These are phyloP conservation scores for Termitomyces sp. DNA, from an alignment of 768 basidiomycete species.

Conservation along the genomic window DNA sequence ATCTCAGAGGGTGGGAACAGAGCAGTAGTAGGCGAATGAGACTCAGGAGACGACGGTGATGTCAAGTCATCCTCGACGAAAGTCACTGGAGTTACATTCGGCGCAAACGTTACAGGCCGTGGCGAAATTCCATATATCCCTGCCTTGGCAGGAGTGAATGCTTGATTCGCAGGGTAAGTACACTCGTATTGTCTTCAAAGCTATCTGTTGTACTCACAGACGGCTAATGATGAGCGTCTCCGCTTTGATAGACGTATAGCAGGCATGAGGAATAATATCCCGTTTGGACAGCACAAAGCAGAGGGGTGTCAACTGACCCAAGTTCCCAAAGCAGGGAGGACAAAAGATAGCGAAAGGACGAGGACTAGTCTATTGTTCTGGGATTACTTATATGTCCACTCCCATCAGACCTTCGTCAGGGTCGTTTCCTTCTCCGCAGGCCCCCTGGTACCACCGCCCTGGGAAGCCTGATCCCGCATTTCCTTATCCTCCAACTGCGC, in stretches of 20 bases:
- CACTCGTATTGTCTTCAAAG: neutral
- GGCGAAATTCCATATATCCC: slow-evolving; percentile 47
- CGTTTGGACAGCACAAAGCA: slow-evolving; percentile 1
- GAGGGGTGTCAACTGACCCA: slow-evolving; percentile 1
- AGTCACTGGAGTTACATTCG: slow-evolving; percentile 23
- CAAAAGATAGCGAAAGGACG: slow-evolving; percentile 12
- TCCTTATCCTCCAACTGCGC: neutral
- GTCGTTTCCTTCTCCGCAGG: neutral
- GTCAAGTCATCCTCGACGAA: slow-evolving; percentile 24
- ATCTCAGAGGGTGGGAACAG: slow-evolving; percentile 52
- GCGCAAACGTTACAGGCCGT: slow-evolving; percentile 55
- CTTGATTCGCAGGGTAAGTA: slow-evolving; percentile 7
- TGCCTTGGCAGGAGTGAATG: slow-evolving; percentile 39
- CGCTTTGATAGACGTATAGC: slow-evolving; percentile 15
- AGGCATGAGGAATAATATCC: slow-evolving; percentile 10
- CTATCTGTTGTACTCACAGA: slow-evolving; percentile 6
- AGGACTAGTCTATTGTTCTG: neutral
- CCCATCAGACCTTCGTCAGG: neutral
- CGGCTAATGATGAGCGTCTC: slow-evolving; percentile 13
- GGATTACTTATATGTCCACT: neutral
- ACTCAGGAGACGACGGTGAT: slow-evolving; percentile 20
- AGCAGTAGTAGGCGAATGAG: slow-evolving; percentile 28
- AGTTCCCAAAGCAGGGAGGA: slow-evolving; percentile 16
- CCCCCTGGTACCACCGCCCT: neutral
- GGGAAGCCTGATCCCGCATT: neutral